phyloP scores from a whole-genome alignment of 768 basidiomycete species.

The Suillus fuscotomentosus region DNA sequence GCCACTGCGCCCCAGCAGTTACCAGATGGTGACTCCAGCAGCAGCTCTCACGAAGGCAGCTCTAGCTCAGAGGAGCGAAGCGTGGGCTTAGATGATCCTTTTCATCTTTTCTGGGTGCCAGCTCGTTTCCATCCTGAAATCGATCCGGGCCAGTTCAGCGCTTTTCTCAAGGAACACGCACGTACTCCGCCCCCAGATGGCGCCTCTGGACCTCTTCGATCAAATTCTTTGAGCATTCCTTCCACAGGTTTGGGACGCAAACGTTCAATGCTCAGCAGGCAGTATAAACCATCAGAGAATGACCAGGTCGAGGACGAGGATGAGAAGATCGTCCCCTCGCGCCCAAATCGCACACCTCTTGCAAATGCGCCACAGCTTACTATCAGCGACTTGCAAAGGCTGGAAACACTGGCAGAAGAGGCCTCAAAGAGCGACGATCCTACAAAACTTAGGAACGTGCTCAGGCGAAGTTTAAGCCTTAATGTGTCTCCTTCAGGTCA shows the following conservation, averaged over 20 bases:
- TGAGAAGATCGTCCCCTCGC: slow-evolving; percentile 67
- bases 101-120: slow-evolving; percentile 98
- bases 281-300: slow-evolving; percentile 80
- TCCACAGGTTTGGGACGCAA: slow-evolving; percentile 68
- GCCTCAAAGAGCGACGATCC: slow-evolving; percentile 83
- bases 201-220: slow-evolving; percentile 36
- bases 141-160: slow-evolving; percentile 93
- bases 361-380: slow-evolving; percentile 83
- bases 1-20: slow-evolving; percentile 32
- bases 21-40: slow-evolving; percentile 45
- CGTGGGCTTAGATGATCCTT: slow-evolving; percentile 66
- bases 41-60: slow-evolving; percentile 39
- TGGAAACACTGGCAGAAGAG: slow-evolving; percentile 92
- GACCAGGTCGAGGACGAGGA: slow-evolving; percentile 75
- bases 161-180: slow-evolving; percentile 92
- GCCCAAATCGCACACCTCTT: slow-evolving; percentile 65
- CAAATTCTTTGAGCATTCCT: slow-evolving; percentile 40
- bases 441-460: slow-evolving; percentile 69
- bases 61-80: slow-evolving; percentile 34
- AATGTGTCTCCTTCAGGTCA: slow-evolving; percentile 83
- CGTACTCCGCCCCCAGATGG: slow-evolving; percentile 56
- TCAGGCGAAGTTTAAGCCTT: slow-evolving; percentile 85
- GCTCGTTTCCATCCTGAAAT: slow-evolving; percentile 96
- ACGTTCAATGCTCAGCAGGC: slow-evolving; percentile 91
- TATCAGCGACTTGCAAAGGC: slow-evolving; percentile 88